A percentile compares a stretch with the other conserved stretches of the same genome.
Conservation (phyloP, 164 flowering plant species). For the Stephania cephalantha region DNA sequence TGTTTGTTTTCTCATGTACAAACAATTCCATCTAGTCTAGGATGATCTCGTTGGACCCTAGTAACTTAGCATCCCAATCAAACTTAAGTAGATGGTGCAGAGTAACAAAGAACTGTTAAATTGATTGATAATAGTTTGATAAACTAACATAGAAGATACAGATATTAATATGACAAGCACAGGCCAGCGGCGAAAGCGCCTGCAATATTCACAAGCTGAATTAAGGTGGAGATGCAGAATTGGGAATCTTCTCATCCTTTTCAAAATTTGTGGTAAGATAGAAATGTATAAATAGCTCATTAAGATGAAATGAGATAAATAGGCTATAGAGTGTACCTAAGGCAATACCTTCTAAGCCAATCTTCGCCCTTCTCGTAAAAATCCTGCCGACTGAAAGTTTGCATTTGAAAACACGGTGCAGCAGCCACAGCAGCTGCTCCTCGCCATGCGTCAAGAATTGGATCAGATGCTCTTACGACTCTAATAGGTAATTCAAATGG, state of each 20-base stretch:
- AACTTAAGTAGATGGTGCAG: too few species aligned
- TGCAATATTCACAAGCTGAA: not conserved
- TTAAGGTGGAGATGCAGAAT: not conserved
- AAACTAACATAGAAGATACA: too few species aligned
- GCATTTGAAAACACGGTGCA: slow-evolving; percentile 39
- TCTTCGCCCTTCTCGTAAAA: slow-evolving; percentile 89
- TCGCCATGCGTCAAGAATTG: slow-evolving; percentile 89
- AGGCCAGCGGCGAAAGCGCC: not conserved
- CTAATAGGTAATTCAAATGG: slow-evolving; percentile 75
- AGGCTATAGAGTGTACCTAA: slow-evolving; percentile 46
- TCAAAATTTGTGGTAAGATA: not conserved
- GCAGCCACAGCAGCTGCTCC: slow-evolving; percentile 81
- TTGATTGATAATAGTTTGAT: too few species aligned
- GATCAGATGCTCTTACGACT: slow-evolving; percentile 64
- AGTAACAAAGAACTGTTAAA: not conserved
- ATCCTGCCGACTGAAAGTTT: slow-evolving; percentile 66
- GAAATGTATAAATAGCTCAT: not conserved
- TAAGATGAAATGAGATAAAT: not conserved
- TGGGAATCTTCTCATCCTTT: not conserved
- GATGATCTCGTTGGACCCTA: not conserved
- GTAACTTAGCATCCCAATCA: too few species aligned
- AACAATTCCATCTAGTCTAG: too few species aligned
- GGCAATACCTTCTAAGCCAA: slow-evolving; percentile 62
- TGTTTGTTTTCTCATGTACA: too few species aligned
- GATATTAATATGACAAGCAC: not conserved